Base-by-base conservation (phyloP, 352 stramenopile species). In the Phytopythium aichiense region DNA sequence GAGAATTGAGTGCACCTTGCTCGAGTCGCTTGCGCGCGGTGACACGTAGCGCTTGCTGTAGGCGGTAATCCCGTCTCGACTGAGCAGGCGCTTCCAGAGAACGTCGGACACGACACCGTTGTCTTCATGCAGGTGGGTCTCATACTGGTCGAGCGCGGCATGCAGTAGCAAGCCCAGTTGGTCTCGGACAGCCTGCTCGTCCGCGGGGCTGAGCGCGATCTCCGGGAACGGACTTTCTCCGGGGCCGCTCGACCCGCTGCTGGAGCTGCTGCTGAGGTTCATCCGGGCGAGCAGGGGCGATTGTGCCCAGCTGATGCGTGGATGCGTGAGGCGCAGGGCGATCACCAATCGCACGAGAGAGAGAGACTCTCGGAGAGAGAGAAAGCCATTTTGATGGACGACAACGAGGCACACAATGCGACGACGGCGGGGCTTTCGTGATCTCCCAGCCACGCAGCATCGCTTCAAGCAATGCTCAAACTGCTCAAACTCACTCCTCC, bases 111-210 rank as follows among this genome's bases (percentile, higher is more conserved):
- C 65, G 9, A 61, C 38, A 22, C 63, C 58, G 23, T 60, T 48
- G 45, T 66, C n/a, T 13, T 52, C 25, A 30, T 52, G 18, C 20
- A 68, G 22, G 23, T 76, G 59, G 2, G 16, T 18, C 28, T 79
- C 74, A 48, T 71, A 78, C 37, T 78, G 57, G 6, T 48, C 42
- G 7, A 68, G 58, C 37, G 63, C 57, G 1, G 71, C 56, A 1
- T 50, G 16, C 20, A 76, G 38, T 18, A 83, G 56, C 3, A 46
- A 23, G 25, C 71, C 55, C n/a, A 65, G 33, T 18, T 73, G 42
- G 1, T 71, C 45, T 13, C 67, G 22, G 11, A 83, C 40, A 15
- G 38, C 33, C 28, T 72, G 59, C 42, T 71, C 63, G 35, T 78
- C 74, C 4, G 46, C 53, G 16, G 58, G 42, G 33, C 46, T 45